phyloP scores from a whole-genome alignment of 495 filamentous ascomycete species.

The Penicillium waksmanii region DNA sequence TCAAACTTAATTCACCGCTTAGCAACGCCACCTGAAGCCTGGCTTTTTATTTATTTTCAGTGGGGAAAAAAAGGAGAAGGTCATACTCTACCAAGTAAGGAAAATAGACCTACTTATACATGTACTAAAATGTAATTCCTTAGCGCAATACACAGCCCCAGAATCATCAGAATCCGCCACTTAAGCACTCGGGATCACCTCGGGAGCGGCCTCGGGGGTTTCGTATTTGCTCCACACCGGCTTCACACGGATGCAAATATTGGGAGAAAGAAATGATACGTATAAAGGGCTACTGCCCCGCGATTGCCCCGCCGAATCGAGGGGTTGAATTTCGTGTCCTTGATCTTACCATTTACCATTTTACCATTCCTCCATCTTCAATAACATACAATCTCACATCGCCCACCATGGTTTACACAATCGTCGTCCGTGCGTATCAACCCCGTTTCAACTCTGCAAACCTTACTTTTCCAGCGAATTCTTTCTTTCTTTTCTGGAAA shows the following conservation, averaged over 20 bases:
- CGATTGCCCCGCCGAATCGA: constrained; percentile 14
- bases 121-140: neutral
- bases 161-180: constrained; percentile 4
- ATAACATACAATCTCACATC: constrained; percentile 1
- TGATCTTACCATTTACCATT: neutral
- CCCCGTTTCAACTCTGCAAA: too few species aligned
- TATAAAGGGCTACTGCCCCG: neutral
- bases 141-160: neutral
- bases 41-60: too few species aligned
- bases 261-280: neutral
- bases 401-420: constrained; percentile 54
- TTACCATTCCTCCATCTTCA: neutral
- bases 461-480: neutral
- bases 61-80: too few species aligned
- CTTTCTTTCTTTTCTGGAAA: too few species aligned
- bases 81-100: too few species aligned
- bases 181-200: constrained; percentile 22
- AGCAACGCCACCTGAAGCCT: too few species aligned
- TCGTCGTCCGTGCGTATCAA: constrained; percentile 53
- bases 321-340: constrained; percentile 1
- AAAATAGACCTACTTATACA: too few species aligned
- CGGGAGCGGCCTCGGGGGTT: constrained; percentile 21
- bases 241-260: constrained; percentile 20
- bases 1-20: too few species aligned
- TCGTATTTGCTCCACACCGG: constrained; percentile 10